Percentiles rank a stretch among this genome's conserved stretches.
phyloP scores from a whole-genome alignment of 2,329 filamentous ascomycete species.

The Incumbomyces delicatus region DNA sequence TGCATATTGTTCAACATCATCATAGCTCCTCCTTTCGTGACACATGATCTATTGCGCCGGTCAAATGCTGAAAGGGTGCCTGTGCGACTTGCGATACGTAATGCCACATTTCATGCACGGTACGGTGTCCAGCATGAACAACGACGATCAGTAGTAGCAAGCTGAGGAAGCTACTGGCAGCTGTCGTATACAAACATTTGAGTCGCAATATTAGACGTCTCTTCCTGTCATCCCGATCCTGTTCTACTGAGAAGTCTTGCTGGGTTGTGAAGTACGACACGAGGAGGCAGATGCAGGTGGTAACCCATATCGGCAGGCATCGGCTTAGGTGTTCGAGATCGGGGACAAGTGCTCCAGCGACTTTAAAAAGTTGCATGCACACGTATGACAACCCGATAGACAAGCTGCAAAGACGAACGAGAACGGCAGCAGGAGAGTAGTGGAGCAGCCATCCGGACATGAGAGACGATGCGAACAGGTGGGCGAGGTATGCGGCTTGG shows the following conservation, averaged over 20 bases:
- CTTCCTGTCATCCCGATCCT: constrained; percentile 15
- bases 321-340: constrained; percentile 16
- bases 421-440: constrained; percentile 67
- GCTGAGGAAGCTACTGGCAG: constrained; percentile 17
- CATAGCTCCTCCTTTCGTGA: background rate
- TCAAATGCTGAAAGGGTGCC: background rate
- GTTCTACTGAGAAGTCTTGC: constrained; percentile 18
- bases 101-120: background rate
- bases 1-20: background rate
- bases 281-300: constrained; percentile 16
- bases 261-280: constrained; percentile 18
- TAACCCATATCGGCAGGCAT: constrained; percentile 17
- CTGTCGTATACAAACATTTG: constrained; percentile 20
- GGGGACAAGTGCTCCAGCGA: constrained; percentile 15
- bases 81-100: background rate
- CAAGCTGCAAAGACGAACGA: constrained; percentile 53
- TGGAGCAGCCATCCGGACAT: constrained; percentile 55
- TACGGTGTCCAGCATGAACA: background rate
- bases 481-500: constrained; percentile 18
- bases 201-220: constrained; percentile 15
- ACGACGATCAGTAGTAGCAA: constrained; percentile 4
- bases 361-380: constrained; percentile 16
- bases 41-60: background rate
- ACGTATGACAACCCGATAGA: constrained; percentile 19
- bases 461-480: constrained; percentile 20